Evolutionary conservation across 441 rosid species (phyloP), one percentile per base, ranked within the genome.

Genomic region (Erodium trifolium): DNA sequence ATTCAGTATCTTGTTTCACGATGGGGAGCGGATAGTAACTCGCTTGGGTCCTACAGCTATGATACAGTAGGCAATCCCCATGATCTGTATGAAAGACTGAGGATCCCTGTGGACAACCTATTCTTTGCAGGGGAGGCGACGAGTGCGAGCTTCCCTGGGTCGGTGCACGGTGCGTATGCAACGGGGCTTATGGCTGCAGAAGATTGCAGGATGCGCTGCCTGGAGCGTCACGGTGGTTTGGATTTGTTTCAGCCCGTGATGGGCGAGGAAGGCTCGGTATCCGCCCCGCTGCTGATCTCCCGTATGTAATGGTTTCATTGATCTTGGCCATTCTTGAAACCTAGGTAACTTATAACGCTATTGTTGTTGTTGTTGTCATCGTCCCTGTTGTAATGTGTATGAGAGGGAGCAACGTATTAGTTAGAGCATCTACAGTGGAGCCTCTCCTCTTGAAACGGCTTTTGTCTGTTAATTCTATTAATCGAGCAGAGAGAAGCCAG

Each of bases 1-100:
- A 80, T 87, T 69, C 82, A 87, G 65, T 81, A 85, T 82, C 90
- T 91, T 59, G 94, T 94, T 66, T 91, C 99, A 51, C 92, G 77
- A 31, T 94, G 99, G 97, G 97, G 96, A 67, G 75, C 97, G 49
- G 99, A 94, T 67, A 49, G 57, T 49, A 49, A 49, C 17, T 49
- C 57, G 1, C 57, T 49, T 2, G 57, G 57, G 17, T 49, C 57
- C 17, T 49, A 49, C 14, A 49, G 57, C 57, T 49, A 49, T 49
- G 57, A 49, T 49, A 49, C 57, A n/a, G 57, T 49, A 12, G 17
- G 57, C 57, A 49, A 49, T n/a, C 57, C 57, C 57, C 57, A 49
- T 49, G 57, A 49, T 49, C 17, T 49, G 57, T 49, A 49, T 13
- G 57, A 49, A 3, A 49, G 57, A 16, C 57, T 49, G 14, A 49